Evolutionary conservation across 352 stramenopile genomes (phyloP), one percentile per base, ranked within the genome.

Genomic region (Blastocystis sp.): DNA sequence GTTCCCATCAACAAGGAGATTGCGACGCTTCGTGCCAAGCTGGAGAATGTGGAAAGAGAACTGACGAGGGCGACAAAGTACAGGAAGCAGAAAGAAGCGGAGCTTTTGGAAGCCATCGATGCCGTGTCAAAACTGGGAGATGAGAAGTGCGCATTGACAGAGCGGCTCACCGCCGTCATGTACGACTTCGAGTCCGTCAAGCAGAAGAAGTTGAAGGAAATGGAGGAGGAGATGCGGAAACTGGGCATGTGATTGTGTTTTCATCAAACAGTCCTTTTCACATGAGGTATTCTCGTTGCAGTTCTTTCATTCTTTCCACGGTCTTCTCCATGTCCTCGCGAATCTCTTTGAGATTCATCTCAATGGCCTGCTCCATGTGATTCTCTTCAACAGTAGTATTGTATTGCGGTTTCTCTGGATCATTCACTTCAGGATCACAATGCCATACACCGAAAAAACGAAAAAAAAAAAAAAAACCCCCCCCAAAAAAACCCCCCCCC

Each of bases 1-100:
- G 61, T 70, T 38, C 78, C 78, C 52, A 45, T 76, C 9, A 76
- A 48, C 17, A 88, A 88, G 66, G 78, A 88, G 38, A 88, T 88
- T 14, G 60, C 41, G 4, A 76, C 60, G 10, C 40, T 88, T 11
- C 40, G 78, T 28, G 59, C 43, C 0, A 88, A 88, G 66, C 17
- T 88, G 19, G 78, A 88, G 21, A 11, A 56, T 45, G n/a, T 64
- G 38, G 78, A 88, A 14, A 34, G 78, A 23, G 64, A 88, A 28
- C 43, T 88, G 41, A 28, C 67, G 34, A 79, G 60, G 43, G 67
- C 67, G 21, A 78, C 67, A 2, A 79, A 76, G 28, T n/a, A 78
- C 1, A 14, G 67, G 45, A 79, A 79, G 43, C 64, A 88, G 41
- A 88, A 88, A 40, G 64, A 88, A 67, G 38, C 28, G 40, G 78